Percentiles rank a stretch among this genome's conserved stretches.
These are phyloP conservation scores for Orbilia ellipsospora DNA, from an alignment of 2,329 filamentous ascomycete genomes.

Conservation along the genomic window DNA sequence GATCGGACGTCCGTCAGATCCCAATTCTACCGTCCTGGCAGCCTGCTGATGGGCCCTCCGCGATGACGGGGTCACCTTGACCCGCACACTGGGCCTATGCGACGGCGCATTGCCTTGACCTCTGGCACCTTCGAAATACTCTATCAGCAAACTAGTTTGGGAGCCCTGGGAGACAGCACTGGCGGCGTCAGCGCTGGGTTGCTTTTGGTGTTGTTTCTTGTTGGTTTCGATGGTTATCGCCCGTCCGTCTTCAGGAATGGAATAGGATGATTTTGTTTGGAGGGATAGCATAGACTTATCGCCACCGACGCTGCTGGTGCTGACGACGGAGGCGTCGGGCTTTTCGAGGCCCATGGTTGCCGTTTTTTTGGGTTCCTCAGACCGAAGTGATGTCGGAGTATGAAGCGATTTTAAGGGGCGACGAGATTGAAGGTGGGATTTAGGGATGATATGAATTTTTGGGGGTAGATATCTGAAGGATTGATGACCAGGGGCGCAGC, in stretches of 20 bases:
- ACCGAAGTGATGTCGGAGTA: background rate
- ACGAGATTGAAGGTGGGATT: background rate
- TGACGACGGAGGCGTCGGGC: slow-evolving; percentile 51
- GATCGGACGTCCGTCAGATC: slow-evolving; percentile 51
- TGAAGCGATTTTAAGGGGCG: background rate
- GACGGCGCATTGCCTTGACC: slow-evolving; percentile 69
- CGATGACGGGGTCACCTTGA: slow-evolving; percentile 80
- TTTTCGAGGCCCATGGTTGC: slow-evolving; percentile 48
- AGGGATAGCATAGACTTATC: slow-evolving; percentile 67
- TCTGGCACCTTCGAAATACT: slow-evolving; percentile 90
- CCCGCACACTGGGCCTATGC: slow-evolving; percentile 83
- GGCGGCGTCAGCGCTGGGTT: slow-evolving; percentile 65
- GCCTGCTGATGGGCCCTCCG: slow-evolving; percentile 61
- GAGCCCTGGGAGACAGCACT: slow-evolving; percentile 71
- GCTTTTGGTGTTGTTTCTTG: slow-evolving; percentile 71
- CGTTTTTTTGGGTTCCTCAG: background rate
- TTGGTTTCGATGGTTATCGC: slow-evolving; percentile 90
- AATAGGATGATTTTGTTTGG: slow-evolving; percentile 78
- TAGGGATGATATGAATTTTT: background rate
- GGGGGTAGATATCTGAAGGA: slow-evolving; percentile 27
- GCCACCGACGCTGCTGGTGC: slow-evolving; percentile 53
- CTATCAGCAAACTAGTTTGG: slow-evolving; percentile 90
- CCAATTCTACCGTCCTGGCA: slow-evolving; percentile 56
- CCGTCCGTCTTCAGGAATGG: slow-evolving; percentile 85
- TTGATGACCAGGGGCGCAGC: slow-evolving; percentile 41